phyloP scores from a whole-genome alignment of 306 rosid genomes.

The Sophora flavescens region DNA sequence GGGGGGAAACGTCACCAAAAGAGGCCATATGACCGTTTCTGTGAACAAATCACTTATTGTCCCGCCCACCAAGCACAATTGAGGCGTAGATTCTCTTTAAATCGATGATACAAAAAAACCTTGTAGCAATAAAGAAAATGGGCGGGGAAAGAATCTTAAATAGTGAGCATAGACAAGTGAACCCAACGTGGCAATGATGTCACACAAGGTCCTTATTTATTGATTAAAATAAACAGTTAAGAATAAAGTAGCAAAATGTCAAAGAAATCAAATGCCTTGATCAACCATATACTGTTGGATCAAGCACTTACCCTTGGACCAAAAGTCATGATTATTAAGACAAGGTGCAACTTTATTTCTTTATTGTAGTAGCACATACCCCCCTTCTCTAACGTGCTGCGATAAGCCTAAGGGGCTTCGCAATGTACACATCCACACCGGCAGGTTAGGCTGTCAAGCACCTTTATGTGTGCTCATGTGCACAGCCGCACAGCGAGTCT shows the following conservation, averaged over 20 bases:
- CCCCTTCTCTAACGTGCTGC: neutral
- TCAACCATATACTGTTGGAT: neutral
- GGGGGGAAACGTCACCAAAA: constrained; percentile 19
- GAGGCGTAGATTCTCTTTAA: neutral
- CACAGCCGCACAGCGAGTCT: neutral
- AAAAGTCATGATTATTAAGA: too few species aligned
- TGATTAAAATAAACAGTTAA: constrained; percentile 7
- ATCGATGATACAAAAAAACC: neutral
- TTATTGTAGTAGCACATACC: neutral
- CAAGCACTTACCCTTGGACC: neutral
- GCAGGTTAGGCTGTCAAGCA: neutral
- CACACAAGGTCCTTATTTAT: constrained; percentile 6
- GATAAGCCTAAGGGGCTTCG: neutral
- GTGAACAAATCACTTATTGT: neutral
- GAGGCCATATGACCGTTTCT: constrained; percentile 15
- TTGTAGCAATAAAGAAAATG: constrained; percentile 3
- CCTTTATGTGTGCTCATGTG: neutral
- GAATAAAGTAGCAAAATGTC: constrained; percentile 13
- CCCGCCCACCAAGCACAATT: constrained; percentile 1
- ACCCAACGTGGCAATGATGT: neutral
- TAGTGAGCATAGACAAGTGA: constrained; percentile 14
- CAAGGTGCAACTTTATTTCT: neutral
- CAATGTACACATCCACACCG: neutral
- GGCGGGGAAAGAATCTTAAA: constrained; percentile 14
- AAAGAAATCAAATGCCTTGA: constrained; percentile 15